Percentiles rank a stretch among this genome's conserved stretches.
phyloP scores from a whole-genome alignment of 768 basidiomycete species.

The Podaxis rugospora region DNA sequence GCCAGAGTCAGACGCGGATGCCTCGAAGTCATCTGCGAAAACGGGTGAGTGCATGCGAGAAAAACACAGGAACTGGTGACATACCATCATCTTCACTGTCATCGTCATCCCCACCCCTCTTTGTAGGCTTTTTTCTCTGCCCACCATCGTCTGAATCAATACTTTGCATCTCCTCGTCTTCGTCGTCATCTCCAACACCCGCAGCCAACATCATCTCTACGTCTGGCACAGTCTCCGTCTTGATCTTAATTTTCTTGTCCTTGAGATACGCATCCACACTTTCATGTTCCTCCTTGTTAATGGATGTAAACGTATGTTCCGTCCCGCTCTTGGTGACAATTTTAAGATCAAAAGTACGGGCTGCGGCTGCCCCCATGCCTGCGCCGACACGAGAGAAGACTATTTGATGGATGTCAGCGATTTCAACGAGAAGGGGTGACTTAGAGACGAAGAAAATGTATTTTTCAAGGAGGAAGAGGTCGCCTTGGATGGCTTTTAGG shows the following conservation, averaged over 20 bases:
- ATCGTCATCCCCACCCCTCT: constrained; percentile 56
- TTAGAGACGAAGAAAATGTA: constrained; percentile 98
- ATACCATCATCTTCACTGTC: constrained; percentile 74
- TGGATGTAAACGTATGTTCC: constrained; percentile 86
- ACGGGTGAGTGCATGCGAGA: neutral
- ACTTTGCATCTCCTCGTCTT: constrained; percentile 80
- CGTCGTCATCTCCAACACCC: constrained; percentile 61
- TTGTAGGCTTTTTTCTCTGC: constrained; percentile 43
- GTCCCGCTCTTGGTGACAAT: constrained; percentile 82
- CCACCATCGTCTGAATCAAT: constrained; percentile 71
- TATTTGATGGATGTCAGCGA: constrained; percentile 84
- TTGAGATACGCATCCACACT: constrained; percentile 80
- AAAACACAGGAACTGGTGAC: constrained; percentile 1
- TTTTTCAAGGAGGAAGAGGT: constrained; percentile 97
- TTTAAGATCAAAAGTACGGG: constrained; percentile 91
- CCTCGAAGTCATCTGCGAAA: constrained; percentile 81
- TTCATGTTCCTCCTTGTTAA: constrained; percentile 95
- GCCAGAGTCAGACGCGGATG: constrained; percentile 80
- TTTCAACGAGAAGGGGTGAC: constrained; percentile 85
- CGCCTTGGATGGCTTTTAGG: constrained; percentile 93
- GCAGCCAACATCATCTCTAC: constrained; percentile 70
- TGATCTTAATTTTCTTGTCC: constrained; percentile 88
- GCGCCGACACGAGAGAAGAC: constrained; percentile 93
- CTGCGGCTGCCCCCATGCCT: constrained; percentile 74
- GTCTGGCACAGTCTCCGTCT: constrained; percentile 94